Evolutionary conservation across 2,329 filamentous ascomycete species (phyloP), one percentile per base, ranked within the genome.

Genomic region (Shiraia sp.): DNA sequence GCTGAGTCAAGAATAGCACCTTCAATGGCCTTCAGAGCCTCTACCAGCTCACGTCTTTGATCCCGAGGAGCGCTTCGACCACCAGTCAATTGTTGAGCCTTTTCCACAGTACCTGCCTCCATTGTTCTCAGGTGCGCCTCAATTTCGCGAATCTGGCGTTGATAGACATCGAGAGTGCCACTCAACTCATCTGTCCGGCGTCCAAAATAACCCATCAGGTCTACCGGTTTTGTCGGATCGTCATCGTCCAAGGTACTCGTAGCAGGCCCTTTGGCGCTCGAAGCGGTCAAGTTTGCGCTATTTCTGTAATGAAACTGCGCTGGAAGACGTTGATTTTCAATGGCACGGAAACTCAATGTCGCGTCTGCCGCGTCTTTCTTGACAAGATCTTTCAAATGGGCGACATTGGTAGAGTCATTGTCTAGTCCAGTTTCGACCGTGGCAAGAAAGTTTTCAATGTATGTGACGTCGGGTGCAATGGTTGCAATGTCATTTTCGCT

Each of bases 241-340:
- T 65, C 59, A 41, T 73, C 71, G 46, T 74, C 72, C 23, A 63
- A 56, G 17, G 65, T 53, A 10, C 51, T 56, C 12, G 55, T 42
- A 8, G 54, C 47, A 15, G 59, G 49, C 13, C 61, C 40, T 33
- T 63, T 63, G 23, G 61, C 34, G 32, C 57, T 60, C 1, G 65
- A 64, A 6, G 65, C 46, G 16, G 53, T 61, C 9, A 67, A 56
- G 43, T 66, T 63, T 19, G 61, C 65, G 32, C 78, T 76, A 43
- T 68, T 63, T 30, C 62, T 66, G 42, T 80, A 79, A 55, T 84
- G 81, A 61, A 81, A 85, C 51, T 82, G 78, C 34, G 75, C 58
- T 1, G 88, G 88, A 12, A 91, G 75, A 55, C 85, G 84, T 39
- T 90, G 75, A 59, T 88, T 88, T 58, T 90, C 85, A 23, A 88